Conservation (phyloP, 176 grass and related monocot species). For the Hsuehochloa calcarea region DNA sequence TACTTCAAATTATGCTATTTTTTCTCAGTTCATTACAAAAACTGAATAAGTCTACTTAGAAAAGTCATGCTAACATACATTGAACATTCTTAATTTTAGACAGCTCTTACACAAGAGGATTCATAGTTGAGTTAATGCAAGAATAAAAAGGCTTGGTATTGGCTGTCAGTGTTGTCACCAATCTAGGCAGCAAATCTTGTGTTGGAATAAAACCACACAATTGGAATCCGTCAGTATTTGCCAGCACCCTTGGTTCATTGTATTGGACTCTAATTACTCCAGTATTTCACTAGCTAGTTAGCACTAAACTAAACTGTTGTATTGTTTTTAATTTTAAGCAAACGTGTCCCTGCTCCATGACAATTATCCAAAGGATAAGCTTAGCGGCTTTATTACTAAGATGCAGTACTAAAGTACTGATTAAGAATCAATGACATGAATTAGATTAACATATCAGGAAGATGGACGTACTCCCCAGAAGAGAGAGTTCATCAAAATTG, state of each 20-base stretch:
- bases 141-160: conserved; percentile 26
- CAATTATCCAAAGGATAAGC: conserved; percentile 33
- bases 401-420: neutral
- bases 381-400: conserved; percentile 23
- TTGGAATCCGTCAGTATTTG: conserved; percentile 45
- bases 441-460: conserved; percentile 27
- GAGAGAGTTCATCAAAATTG: conserved; percentile 20
- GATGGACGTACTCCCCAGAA: conserved; percentile 21
- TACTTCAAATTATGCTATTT: neutral
- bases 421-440: conserved; percentile 21
- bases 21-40: conserved; percentile 14
- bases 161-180: conserved; percentile 44
- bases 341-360: conserved; percentile 9
- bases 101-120: conserved; percentile 26
- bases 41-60: conserved; percentile 32
- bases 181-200: conserved; percentile 58
- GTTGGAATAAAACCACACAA: conserved; percentile 51
- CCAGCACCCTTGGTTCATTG: conserved; percentile 41
- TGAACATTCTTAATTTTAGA: conserved; percentile 24
- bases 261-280: conserved; percentile 29
- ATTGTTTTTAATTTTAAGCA: conserved; percentile 14
- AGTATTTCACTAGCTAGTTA: conserved; percentile 30
- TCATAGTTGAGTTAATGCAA: conserved; percentile 27
- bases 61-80: conserved; percentile 28
- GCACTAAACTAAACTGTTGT: conserved; percentile 5